Base-by-base conservation (phyloP, 495 filamentous ascomycete species). In the Pseudomonodictys pantanalensis region DNA sequence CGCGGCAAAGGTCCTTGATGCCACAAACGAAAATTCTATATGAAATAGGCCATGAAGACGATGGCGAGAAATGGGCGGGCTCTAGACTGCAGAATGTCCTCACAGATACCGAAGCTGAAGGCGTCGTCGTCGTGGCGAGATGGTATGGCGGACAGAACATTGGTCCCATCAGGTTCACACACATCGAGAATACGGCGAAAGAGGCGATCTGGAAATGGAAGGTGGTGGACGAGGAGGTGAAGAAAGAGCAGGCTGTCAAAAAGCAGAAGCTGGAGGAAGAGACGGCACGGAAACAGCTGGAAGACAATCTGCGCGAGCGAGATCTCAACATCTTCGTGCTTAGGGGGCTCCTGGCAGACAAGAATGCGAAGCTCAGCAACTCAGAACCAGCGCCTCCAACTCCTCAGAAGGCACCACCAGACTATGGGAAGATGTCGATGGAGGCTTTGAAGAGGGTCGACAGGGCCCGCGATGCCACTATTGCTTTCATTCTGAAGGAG, bases 101-200 rank as follows among this genome's bases (percentile, higher is more conserved):
- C 3, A 55, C 66, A 4, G 62, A 68, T 4, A 55, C 65, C 54
- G 48, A 68, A 2, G 70, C 72, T 12, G 62, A 62, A 38, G 77
- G 77, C 15, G 58, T 68, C 6, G 69, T 77, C 11, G 72, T 78
- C 1, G 77, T 79, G 23, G 77, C 76, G 22, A 56, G 77, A 41
- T 78, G 77, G 77, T 78, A 73, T 60, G 76, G 77, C 3, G 77
- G 77, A 1, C 55, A 71, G 0, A 69, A 76, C 62, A 62, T 79
- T 23, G 77, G 77, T 7, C 75, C 75, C 11, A 65, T 75, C 12
- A 50, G 77, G 22, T 79, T 78, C 49, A 70, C 66, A 23, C 75
- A 78, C 54, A 75, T 79, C 22, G 72, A 75, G 49, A 66, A 59
- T 24, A 61, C 41, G 25, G 76, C 75, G 11, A 66, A 66, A 32